These are phyloP conservation scores for Pythium utonaiense DNA, from an alignment of 352 stramenopile species.

Conservation along the genomic window DNA sequence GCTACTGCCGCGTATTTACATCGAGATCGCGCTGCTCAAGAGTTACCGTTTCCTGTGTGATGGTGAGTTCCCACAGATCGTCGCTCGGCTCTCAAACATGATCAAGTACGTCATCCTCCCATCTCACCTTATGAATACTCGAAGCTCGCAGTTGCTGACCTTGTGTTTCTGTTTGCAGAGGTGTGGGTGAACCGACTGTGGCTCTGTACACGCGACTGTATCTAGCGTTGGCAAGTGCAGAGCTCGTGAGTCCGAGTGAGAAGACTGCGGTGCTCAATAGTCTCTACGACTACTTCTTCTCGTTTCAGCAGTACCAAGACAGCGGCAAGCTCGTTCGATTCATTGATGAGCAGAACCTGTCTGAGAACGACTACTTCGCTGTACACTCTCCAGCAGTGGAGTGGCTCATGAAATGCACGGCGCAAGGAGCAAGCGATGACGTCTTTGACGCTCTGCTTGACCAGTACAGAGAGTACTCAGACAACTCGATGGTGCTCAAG, in stretches of 20 bases:
- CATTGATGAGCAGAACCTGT: slow-evolving; percentile 51
- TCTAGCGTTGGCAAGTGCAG: slow-evolving; percentile 61
- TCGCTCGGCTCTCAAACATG: slow-evolving; percentile 79
- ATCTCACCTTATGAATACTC: too few relatives aligned
- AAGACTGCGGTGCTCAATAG: slow-evolving; percentile 61
- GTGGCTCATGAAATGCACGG: slow-evolving; percentile 81
- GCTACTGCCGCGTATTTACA: slow-evolving; percentile 88
- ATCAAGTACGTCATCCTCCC: slow-evolving; percentile 60
- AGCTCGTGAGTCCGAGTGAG: slow-evolving; percentile 43
- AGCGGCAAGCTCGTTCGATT: slow-evolving; percentile 48
- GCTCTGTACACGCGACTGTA: slow-evolving; percentile 86
- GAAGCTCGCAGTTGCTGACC: too few relatives aligned
- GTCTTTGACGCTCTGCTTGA: slow-evolving; percentile 66
- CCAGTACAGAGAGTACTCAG: slow-evolving; percentile 81
- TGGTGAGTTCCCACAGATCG: slow-evolving; percentile 85
- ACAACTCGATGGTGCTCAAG: slow-evolving; percentile 88
- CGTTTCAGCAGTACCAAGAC: slow-evolving; percentile 66
- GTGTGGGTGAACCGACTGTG: slow-evolving; percentile 85
- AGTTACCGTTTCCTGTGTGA: slow-evolving; percentile 91
- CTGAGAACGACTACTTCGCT: slow-evolving; percentile 57
- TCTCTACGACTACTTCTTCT: slow-evolving; percentile 89
- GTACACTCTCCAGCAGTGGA: slow-evolving; percentile 85
- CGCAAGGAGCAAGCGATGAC: slow-evolving; percentile 33
- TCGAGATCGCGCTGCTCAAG: slow-evolving; percentile 83
- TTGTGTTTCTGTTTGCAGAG: slow-evolving; percentile 31